Conservation (phyloP, 116 monocot genomes). For the Dioscorea cayenensis region DNA sequence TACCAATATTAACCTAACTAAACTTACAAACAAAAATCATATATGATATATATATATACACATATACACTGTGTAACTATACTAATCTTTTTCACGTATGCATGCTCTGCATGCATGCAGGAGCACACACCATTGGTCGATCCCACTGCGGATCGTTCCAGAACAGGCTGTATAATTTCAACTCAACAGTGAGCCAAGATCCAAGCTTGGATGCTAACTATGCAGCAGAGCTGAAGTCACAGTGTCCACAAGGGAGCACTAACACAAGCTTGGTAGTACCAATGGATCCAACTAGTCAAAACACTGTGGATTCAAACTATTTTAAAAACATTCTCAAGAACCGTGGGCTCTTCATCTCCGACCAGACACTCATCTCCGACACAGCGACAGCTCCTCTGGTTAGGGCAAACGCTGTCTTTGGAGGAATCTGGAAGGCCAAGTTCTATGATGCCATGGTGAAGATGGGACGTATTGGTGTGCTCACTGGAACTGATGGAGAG, state of each 20-base stretch:
- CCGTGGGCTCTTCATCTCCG: conserved; percentile 37
- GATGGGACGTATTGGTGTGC: conserved; percentile 41
- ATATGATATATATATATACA: too few species aligned
- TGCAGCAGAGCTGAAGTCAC: conserved; percentile 17
- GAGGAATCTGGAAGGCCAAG: neutral
- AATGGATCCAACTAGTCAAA: conserved; percentile 33
- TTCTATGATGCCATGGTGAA: conserved; percentile 40
- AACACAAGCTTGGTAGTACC: conserved; percentile 20
- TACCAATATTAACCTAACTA: neutral
- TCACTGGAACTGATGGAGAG: conserved; percentile 44
- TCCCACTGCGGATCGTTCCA: conserved; percentile 33
- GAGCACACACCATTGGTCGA: conserved; percentile 39
- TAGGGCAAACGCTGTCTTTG: neutral
- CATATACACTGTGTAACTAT: too few species aligned
- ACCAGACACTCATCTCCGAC: conserved; percentile 20
- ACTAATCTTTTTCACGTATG: neutral
- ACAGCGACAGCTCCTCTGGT: conserved; percentile 6
- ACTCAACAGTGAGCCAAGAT: conserved; percentile 20
- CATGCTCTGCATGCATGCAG: conserved; percentile 8
- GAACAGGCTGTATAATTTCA: conserved; percentile 41
- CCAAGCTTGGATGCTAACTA: conserved; percentile 37
- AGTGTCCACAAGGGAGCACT: conserved; percentile 22
- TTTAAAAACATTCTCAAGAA: conserved; percentile 23
- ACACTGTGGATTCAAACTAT: conserved; percentile 33
- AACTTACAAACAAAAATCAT: too few species aligned